These are phyloP conservation scores for Colletotrichum orchidophilum DNA, from an alignment of 2,329 filamentous ascomycete genomes.

Conservation along the genomic window DNA sequence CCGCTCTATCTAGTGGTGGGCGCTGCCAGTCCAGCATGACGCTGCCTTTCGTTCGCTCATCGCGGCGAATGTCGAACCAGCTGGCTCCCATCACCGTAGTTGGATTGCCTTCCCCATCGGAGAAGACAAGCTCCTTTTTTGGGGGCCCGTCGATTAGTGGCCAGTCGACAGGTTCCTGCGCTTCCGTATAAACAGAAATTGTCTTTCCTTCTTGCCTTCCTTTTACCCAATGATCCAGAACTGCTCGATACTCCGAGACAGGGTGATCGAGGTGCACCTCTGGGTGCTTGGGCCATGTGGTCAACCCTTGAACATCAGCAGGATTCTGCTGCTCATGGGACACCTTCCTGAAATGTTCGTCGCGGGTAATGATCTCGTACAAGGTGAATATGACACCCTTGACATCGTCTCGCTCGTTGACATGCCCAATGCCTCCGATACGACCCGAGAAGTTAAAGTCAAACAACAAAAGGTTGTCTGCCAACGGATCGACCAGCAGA, in stretches of 20 bases:
- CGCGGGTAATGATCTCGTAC: background rate
- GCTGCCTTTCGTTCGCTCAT: background rate
- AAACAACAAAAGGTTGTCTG: slow-evolving; percentile 46
- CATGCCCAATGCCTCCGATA: slow-evolving; percentile 25
- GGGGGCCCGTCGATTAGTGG: background rate
- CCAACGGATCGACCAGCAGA: slow-evolving; percentile 45
- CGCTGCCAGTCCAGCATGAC: background rate
- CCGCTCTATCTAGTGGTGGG: background rate
- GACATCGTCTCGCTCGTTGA: background rate
- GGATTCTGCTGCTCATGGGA: background rate
- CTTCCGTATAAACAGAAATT: background rate
- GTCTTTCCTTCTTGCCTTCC: background rate
- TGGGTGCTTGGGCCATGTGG: background rate
- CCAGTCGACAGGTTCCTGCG: background rate
- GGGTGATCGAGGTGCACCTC: background rate
- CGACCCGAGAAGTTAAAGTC: slow-evolving; percentile 45
- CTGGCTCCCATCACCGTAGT: background rate
- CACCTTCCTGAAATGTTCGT: background rate
- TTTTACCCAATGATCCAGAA: background rate
- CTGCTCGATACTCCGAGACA: background rate
- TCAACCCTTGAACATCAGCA: background rate
- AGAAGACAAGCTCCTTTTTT: background rate
- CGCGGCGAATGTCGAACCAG: background rate
- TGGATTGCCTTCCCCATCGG: background rate
- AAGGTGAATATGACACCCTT: background rate